Percentiles rank a stretch among this genome's conserved stretches.
phyloP scores from a whole-genome alignment of 371 early-diverging fungal genomes.

The Paraphysoderma sedebokerense region DNA sequence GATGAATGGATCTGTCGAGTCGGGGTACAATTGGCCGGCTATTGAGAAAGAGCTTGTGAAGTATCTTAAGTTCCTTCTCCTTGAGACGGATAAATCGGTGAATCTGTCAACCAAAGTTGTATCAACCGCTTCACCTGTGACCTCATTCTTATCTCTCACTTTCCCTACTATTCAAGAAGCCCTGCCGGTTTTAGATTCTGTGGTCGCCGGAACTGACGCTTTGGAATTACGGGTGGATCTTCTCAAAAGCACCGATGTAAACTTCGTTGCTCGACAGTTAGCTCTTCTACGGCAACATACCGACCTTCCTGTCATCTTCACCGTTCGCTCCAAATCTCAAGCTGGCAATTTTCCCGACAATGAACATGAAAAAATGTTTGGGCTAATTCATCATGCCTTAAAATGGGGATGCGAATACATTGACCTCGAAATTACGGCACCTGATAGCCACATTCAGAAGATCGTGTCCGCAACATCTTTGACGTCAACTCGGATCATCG shows the following conservation, averaged over 20 bases:
- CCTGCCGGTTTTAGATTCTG: slow-evolving; percentile 21
- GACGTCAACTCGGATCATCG: no score
- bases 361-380: slow-evolving; percentile 37
- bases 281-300: slow-evolving; percentile 51
- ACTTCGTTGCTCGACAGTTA: slow-evolving; percentile 60
- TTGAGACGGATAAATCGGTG: no score
- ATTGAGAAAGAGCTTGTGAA: slow-evolving; percentile 11
- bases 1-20: slow-evolving; percentile 1
- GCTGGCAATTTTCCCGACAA: slow-evolving; percentile 68
- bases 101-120: slow-evolving; percentile 3
- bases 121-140: slow-evolving; percentile 5
- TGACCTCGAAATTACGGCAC: slow-evolving; percentile 65
- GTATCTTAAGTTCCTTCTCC: slow-evolving; percentile 12
- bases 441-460: no score
- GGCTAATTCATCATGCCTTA: slow-evolving; percentile 45
- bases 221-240: slow-evolving; percentile 89
- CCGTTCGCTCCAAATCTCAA: slow-evolving; percentile 74
- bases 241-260: slow-evolving; percentile 29
- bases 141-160: slow-evolving; percentile 81
- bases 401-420: slow-evolving; percentile 86
- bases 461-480: no score
- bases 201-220: slow-evolving; percentile 69
- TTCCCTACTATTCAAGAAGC: slow-evolving; percentile 43
- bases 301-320: slow-evolving; percentile 73
- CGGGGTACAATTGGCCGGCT: background rate